Evolutionary conservation across 441 rosid species (phyloP).

Genomic region (Adansonia rubrostipa): DNA sequence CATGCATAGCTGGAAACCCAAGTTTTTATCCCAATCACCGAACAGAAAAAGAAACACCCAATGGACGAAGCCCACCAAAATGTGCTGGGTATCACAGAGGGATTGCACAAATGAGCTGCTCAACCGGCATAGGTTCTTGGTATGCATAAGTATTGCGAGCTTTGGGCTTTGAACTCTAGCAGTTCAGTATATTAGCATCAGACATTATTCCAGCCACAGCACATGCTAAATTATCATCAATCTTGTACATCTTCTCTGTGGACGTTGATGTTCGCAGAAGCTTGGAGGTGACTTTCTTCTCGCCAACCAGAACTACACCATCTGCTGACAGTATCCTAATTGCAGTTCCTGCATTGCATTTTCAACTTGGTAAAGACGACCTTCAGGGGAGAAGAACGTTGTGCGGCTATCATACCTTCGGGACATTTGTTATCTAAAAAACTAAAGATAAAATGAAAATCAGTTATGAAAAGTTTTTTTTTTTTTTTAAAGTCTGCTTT

Average conservation of each 20-base stretch:
- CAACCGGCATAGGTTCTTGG: slow-evolving; percentile 96
- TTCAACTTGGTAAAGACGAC: slow-evolving; percentile 92
- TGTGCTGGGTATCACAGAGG: slow-evolving; percentile 89
- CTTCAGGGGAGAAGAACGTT: slow-evolving; percentile 76
- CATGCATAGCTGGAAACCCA: slow-evolving; percentile 85
- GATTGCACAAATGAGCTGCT: slow-evolving; percentile 83
- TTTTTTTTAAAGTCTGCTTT: background rate
- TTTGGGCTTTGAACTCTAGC: slow-evolving; percentile 86
- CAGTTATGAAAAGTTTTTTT: background rate
- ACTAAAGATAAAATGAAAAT: background rate
- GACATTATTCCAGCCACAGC: slow-evolving; percentile 98
- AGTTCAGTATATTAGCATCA: slow-evolving; percentile 89
- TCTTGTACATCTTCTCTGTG: slow-evolving; percentile 93
- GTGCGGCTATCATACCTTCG: slow-evolving; percentile 59
- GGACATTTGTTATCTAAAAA: slow-evolving; percentile 50
- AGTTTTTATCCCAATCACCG: slow-evolving; percentile 93
- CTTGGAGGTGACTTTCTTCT: slow-evolving; percentile 23
- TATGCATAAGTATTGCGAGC: slow-evolving; percentile 71
- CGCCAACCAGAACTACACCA: slow-evolving; percentile 84
- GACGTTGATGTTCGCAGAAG: slow-evolving; percentile 46
- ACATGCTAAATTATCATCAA: slow-evolving; percentile 86
- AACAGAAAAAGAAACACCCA: slow-evolving; percentile 87
- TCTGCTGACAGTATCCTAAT: slow-evolving; percentile 83
- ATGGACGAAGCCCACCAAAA: slow-evolving; percentile 93
- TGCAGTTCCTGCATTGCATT: slow-evolving; percentile 87